Evolutionary conservation across 208 protist genomes (phyloP).

Genomic region (Crithidia sp.): DNA sequence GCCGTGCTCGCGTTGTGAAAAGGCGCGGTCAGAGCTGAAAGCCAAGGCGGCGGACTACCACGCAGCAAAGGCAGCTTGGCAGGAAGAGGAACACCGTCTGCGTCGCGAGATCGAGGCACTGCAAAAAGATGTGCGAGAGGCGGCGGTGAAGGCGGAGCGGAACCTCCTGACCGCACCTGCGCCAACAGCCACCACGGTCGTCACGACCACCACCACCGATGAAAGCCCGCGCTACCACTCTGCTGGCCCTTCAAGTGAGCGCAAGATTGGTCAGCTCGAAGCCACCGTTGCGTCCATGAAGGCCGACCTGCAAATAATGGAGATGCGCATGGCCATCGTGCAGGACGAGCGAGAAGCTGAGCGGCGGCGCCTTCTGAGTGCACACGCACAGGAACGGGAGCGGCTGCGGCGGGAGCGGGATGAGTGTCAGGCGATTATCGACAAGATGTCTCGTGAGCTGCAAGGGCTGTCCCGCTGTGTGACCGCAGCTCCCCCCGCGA

Average conservation of each 20-base stretch:
- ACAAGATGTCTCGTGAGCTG: constrained; percentile 61
- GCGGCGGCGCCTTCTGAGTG: constrained; percentile 48
- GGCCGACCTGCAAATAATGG: constrained; percentile 52
- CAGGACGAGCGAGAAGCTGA: constrained; percentile 53
- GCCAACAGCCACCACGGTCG: not conserved
- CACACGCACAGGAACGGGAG: constrained; percentile 48
- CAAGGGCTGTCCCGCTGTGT: constrained; percentile 38
- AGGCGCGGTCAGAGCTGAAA: constrained; percentile 24
- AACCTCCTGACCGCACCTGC: not conserved
- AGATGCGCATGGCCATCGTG: constrained; percentile 47
- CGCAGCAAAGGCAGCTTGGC: constrained; percentile 14
- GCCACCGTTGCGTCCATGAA: constrained; percentile 37
- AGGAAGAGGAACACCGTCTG: constrained; percentile 34
- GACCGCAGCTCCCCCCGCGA: constrained; percentile 19
- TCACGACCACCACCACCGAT: not conserved
- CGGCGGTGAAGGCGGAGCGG: not conserved
- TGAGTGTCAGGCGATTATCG: constrained; percentile 58
- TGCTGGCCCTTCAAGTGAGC: constrained; percentile 16
- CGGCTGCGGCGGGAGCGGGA: constrained; percentile 50
- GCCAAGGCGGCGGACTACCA: constrained; percentile 16
- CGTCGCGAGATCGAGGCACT: constrained; percentile 21
- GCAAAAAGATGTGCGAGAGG: constrained; percentile 10
- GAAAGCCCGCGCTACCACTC: not conserved
- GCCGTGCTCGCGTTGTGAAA: constrained; percentile 11
- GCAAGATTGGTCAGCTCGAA: constrained; percentile 48